Evolutionary conservation across 768 basidiomycete genomes (phyloP), one percentile per base, ranked within the genome.

Genomic region (Podaxis sp.): DNA sequence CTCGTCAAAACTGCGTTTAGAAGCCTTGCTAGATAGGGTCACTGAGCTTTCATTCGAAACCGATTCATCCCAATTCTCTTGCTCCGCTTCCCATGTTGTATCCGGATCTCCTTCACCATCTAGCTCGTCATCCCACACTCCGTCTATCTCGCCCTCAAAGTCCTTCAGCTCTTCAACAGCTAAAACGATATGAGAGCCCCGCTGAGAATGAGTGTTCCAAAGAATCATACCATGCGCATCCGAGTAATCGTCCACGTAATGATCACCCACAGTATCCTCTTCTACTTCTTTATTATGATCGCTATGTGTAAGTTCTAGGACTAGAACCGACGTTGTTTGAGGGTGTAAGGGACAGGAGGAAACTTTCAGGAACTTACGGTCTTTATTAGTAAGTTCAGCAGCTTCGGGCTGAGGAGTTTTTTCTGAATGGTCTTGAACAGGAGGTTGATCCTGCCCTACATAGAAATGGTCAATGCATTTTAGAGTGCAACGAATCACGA

Each of bases 11-110:
- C 81, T 81, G 42, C 85, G 79, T 71, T 88, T 88, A 13, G 84
- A 84, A 42, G 81, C 74, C 66, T 74, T 82, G 67, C 84, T 86
- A 11, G 83, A 84, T 53, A 86, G 71, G 1, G 85, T 84, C 51
- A 77, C 72, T 16, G 81, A 85, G 50, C 80, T 87, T 58, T 82
- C 72, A 60, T 79, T 80, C 14, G 82, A 83, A 6, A 70, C 71
- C 13, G 78, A 74, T 28, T 82, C 82, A 27, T 77, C 74, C 50
- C 80, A 77, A 54, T 74, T 74, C 16, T 77, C 76, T 57, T 59
- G 53, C 35, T 59, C 54, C 14, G 51, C 53, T 51, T 66, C 62
- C 59, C 57, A 62, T 13, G 62, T 50, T 21, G 53, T 57, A 27
- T 55, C 57, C 11, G 59, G 55, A 59, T 65, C 64, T 23, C 65